A percentile compares a stretch with the other conserved stretches of the same genome.
These are phyloP conservation scores for Neobulgaria alba DNA, from an alignment of 2,329 filamentous ascomycete genomes.

Conservation along the genomic window DNA sequence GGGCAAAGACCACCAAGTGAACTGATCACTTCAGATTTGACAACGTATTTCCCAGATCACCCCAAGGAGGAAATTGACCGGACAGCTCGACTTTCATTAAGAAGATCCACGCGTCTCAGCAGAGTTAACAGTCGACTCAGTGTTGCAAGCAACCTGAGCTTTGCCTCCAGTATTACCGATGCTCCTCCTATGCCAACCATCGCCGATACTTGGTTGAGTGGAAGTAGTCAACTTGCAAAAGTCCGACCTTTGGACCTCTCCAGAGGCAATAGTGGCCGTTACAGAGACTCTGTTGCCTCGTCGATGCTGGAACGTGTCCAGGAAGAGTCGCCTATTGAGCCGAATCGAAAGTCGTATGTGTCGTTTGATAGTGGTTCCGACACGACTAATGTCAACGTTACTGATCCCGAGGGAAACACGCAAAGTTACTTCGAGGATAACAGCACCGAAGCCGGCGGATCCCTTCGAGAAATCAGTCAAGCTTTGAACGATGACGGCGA, in stretches of 20 bases:
- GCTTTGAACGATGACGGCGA: constrained; percentile 86
- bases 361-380: constrained; percentile 69
- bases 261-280: constrained; percentile 40
- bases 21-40: constrained; percentile 91
- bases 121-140: constrained; percentile 88
- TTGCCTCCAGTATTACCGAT: constrained; percentile 85
- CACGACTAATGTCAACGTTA: constrained; percentile 59
- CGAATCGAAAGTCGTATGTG: constrained; percentile 93
- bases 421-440: constrained; percentile 81
- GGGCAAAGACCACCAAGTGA: constrained; percentile 91
- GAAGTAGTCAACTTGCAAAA: constrained; percentile 45
- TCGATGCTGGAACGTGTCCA: constrained; percentile 84
- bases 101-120: constrained; percentile 83
- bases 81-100: constrained; percentile 85
- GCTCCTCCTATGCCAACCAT: constrained; percentile 94
- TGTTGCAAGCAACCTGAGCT: constrained; percentile 87
- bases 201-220: constrained; percentile 81
- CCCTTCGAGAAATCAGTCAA: constrained; percentile 75
- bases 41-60: constrained; percentile 95
- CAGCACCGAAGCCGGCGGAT: constrained; percentile 62
- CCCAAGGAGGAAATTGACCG: constrained; percentile 90
- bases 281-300: constrained; percentile 81
- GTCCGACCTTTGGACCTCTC: constrained; percentile 37
- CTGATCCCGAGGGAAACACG: constrained; percentile 66
- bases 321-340: constrained; percentile 77